Evolutionary conservation across 2,329 filamentous ascomycete species (phyloP).

Genomic region (Sporothrix humicola): DNA sequence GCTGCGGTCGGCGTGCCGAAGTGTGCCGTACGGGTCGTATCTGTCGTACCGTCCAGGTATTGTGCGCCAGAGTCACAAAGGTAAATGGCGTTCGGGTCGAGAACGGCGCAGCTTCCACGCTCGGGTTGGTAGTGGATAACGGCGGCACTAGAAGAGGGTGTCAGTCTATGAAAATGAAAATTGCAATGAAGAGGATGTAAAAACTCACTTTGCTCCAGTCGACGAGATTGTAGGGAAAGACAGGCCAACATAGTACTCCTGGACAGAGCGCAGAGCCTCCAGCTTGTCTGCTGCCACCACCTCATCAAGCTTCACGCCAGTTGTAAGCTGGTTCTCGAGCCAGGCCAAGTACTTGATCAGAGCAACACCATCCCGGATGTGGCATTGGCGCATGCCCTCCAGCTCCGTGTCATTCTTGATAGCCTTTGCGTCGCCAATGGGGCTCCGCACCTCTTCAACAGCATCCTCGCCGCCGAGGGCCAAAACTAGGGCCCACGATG

Average conservation of each 20-base stretch:
- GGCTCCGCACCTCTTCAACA: conserved; percentile 86
- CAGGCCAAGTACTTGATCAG: conserved; percentile 93
- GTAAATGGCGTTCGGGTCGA: conserved; percentile 86
- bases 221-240: conserved; percentile 97
- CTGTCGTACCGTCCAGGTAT: conserved; percentile 92
- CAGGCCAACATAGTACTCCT: conserved; percentile 80
- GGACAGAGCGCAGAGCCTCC: conserved; percentile 71
- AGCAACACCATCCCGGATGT: conserved; percentile 90
- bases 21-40: conserved; percentile 91
- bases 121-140: conserved; percentile 96
- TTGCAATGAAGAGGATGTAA: no score
- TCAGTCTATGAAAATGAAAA: neutral
- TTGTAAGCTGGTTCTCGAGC: conserved; percentile 86
- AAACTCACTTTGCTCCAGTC: conserved; percentile 73
- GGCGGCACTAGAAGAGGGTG: conserved; percentile 68
- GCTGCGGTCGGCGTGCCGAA: conserved; percentile 83
- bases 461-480: conserved; percentile 83
- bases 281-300: conserved; percentile 91
- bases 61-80: conserved; percentile 98
- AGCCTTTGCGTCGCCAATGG: conserved; percentile 88
- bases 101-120: conserved; percentile 76
- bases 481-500: conserved; percentile 89
- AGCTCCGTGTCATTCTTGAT: conserved; percentile 91
- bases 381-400: conserved; percentile 90
- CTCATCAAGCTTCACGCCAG: conserved; percentile 79